phyloP scores from a whole-genome alignment of 495 filamentous ascomycete genomes.

The Saxispiralis lemnorum region DNA sequence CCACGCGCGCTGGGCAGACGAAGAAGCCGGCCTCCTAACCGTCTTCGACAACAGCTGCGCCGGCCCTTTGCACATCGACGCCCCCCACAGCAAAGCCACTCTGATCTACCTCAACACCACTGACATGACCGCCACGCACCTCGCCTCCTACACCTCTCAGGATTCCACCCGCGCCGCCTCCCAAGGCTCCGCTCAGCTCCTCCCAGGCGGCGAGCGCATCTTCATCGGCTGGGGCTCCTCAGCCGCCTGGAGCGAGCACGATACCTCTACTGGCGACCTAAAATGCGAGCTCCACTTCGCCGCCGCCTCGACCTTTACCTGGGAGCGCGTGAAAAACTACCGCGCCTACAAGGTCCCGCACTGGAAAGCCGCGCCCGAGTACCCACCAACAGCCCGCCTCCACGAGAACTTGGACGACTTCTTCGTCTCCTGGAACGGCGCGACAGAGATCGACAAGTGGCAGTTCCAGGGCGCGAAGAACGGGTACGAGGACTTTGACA shows the following conservation, averaged over 20 bases:
- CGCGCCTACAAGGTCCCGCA: slow-evolving; percentile 10
- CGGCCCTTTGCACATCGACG: slow-evolving; percentile 10
- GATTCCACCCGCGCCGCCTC: slow-evolving; percentile 9
- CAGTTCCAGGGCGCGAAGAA: slow-evolving; percentile 7
- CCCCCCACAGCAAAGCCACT: slow-evolving; percentile 11
- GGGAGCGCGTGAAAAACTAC: slow-evolving; percentile 13
- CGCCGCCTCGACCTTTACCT: slow-evolving; percentile 2
- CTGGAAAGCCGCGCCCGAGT: slow-evolving; percentile 4
- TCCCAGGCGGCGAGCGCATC: slow-evolving; percentile 12
- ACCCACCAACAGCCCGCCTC: slow-evolving; percentile 5
- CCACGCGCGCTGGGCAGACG: slow-evolving; percentile 19
- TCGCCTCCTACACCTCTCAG: slow-evolving; percentile 10
- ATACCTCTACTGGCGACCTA: slow-evolving; percentile 7
- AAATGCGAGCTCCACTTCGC: slow-evolving; percentile 19
- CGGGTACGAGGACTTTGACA: no score
- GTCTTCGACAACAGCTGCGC: slow-evolving; percentile 20
- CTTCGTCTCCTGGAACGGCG: slow-evolving; percentile 16
- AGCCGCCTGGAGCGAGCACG: slow-evolving; percentile 12
- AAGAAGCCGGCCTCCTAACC: slow-evolving; percentile 7
- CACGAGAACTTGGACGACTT: background rate
- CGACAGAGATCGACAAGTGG: slow-evolving; percentile 12
- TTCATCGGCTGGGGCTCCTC: slow-evolving; percentile 14
- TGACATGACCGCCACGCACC: slow-evolving; percentile 2
- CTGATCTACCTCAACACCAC: slow-evolving; percentile 12
- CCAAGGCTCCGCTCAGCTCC: slow-evolving; percentile 16